Evolutionary conservation across 2,329 filamentous ascomycete species (phyloP).

Genomic region (Fusarium compactum): DNA sequence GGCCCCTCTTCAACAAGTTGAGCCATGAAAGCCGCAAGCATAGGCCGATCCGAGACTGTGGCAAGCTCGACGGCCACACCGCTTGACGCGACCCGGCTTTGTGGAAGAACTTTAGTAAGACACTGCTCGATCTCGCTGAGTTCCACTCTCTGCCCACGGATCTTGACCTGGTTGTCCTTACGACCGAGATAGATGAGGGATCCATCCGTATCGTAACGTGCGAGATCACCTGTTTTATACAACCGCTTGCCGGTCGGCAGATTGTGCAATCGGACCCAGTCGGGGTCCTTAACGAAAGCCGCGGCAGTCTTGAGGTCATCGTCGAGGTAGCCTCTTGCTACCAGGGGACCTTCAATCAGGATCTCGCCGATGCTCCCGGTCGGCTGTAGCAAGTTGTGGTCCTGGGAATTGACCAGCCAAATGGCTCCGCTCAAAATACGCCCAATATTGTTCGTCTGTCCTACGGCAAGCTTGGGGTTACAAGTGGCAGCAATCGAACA

Average conservation of each 20-base stretch:
- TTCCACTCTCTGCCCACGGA: slow-evolving; percentile 68
- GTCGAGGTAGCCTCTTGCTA: slow-evolving; percentile 1
- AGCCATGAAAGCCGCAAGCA: slow-evolving; percentile 14
- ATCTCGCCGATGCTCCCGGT: slow-evolving; percentile 7
- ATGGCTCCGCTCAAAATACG: slow-evolving; percentile 6
- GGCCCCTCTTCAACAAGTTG: slow-evolving; percentile 2
- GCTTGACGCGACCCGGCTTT: slow-evolving; percentile 8
- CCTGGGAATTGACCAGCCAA: slow-evolving; percentile 7
- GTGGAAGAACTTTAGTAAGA: slow-evolving; percentile 4
- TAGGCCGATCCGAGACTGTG: slow-evolving; percentile 1
- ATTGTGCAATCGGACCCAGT: slow-evolving; percentile 7
- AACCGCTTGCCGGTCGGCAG: slow-evolving; percentile 5
- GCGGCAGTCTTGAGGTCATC: slow-evolving; percentile 5
- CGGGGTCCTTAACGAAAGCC: slow-evolving; percentile 7
- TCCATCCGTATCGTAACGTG: slow-evolving; percentile 5
- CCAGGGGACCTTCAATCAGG: slow-evolving; percentile 6
- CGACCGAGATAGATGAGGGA: slow-evolving; percentile 8
- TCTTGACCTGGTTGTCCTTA: slow-evolving; percentile 57
- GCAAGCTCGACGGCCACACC: slow-evolving; percentile 9
- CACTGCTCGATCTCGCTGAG: slow-evolving; percentile 46
- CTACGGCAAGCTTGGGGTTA: slow-evolving; percentile 7
- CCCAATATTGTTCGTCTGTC: slow-evolving; percentile 11
- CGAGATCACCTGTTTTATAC: slow-evolving; percentile 9
- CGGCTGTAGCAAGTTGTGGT: slow-evolving; percentile 6
- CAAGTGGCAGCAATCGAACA: slow-evolving; percentile 10